Evolutionary conservation across 441 rosid genomes (phyloP).

Genomic region (Breynia disticha): DNA sequence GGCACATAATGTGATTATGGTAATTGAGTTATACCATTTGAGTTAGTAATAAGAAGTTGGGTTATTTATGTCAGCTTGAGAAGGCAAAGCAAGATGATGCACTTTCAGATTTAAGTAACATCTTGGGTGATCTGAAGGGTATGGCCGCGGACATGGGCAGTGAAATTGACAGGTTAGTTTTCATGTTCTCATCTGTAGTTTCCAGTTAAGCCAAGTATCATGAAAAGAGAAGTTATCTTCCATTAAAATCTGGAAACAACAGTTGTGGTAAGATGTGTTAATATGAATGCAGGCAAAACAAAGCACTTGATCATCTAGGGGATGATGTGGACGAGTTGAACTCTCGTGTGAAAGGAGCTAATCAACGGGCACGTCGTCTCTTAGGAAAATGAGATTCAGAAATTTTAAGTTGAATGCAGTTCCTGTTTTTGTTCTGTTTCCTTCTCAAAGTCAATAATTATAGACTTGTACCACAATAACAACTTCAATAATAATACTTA

Average conservation of each 20-base stretch:
- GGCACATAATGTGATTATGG: background rate
- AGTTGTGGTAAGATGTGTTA: background rate
- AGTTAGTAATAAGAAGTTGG: background rate
- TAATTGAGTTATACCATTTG: background rate
- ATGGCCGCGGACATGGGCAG: slow-evolving; percentile 89
- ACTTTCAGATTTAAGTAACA: slow-evolving; percentile 53
- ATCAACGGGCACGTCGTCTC: slow-evolving; percentile 52
- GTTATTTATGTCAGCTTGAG: slow-evolving; percentile 39
- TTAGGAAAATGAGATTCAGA: slow-evolving; percentile 33
- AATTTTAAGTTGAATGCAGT: too few relatives aligned
- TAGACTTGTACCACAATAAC: too few relatives aligned
- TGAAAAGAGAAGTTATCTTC: too few relatives aligned
- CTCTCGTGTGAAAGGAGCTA: slow-evolving; percentile 58
- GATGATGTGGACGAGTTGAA: slow-evolving; percentile 67
- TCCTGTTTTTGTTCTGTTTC: too few relatives aligned
- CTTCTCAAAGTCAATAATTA: too few relatives aligned
- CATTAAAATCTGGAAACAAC: background rate
- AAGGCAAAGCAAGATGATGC: slow-evolving; percentile 74
- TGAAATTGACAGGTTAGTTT: slow-evolving; percentile 56
- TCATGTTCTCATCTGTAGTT: background rate
- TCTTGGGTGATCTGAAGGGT: slow-evolving; percentile 65
- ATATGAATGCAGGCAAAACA: slow-evolving; percentile 50
- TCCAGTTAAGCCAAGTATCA: too few relatives aligned
- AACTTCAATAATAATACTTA: too few relatives aligned
- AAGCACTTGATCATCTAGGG: slow-evolving; percentile 43